These are phyloP conservation scores for Parastagonospora nodorum DNA, from an alignment of 2,329 filamentous ascomycete genomes.

Conservation along the genomic window DNA sequence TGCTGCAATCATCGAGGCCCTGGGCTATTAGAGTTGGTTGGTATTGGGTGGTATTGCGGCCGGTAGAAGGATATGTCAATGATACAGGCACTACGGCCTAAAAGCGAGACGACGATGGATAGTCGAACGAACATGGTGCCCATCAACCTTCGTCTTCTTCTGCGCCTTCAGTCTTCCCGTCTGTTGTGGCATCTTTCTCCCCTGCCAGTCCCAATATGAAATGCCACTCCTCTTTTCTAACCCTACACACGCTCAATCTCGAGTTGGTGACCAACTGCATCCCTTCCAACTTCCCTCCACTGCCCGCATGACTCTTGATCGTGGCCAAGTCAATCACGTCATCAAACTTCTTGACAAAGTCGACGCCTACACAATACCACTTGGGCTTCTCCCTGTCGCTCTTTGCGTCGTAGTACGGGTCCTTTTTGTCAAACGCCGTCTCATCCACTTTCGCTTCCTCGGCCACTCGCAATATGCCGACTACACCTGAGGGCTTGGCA, in stretches of 20 bases:
- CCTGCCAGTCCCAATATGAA: slow-evolving; percentile 61
- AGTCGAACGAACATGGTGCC: too few species aligned
- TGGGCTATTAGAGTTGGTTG: slow-evolving; percentile 27
- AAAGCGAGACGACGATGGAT: too few species aligned
- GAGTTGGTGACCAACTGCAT: slow-evolving; percentile 85
- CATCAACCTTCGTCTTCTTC: neutral
- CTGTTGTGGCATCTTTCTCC: slow-evolving; percentile 8
- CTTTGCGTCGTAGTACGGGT: slow-evolving; percentile 83
- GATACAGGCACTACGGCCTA: too few species aligned
- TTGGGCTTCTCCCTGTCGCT: slow-evolving; percentile 71
- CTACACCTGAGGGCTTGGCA: slow-evolving; percentile 86
- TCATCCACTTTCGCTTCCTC: slow-evolving; percentile 81
- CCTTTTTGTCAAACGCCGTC: slow-evolving; percentile 70
- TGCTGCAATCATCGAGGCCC: slow-evolving; percentile 50
- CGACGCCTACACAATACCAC: slow-evolving; percentile 90
- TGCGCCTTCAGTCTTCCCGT: neutral
- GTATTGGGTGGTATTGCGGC: neutral
- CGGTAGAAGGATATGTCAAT: too few species aligned
- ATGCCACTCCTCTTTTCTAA: slow-evolving; percentile 68
- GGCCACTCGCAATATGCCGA: slow-evolving; percentile 87
- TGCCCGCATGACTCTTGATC: slow-evolving; percentile 66
- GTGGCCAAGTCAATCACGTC: slow-evolving; percentile 72
- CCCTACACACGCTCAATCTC: slow-evolving; percentile 79
- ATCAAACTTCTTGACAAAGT: slow-evolving; percentile 82
- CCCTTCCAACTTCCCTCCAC: slow-evolving; percentile 64